Percentiles rank a stretch among this genome's conserved stretches.
These are phyloP conservation scores for Fusarium sp. DNA, from an alignment of 2,329 filamentous ascomycete species.

Conservation along the genomic window DNA sequence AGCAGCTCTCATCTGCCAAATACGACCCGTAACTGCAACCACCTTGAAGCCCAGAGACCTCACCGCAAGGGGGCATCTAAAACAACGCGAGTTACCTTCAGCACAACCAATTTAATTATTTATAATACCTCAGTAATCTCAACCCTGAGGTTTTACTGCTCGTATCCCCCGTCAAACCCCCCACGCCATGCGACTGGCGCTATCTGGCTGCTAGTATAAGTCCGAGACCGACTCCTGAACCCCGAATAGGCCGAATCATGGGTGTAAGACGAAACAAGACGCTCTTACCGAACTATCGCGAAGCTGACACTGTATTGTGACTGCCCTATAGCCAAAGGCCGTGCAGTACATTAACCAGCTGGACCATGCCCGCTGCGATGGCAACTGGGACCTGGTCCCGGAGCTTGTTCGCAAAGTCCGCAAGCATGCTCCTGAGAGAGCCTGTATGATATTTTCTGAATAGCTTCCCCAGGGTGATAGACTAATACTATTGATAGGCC, in stretches of 20 bases:
- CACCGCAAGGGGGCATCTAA: constrained; percentile 16
- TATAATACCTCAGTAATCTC: not conserved
- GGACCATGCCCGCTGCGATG: constrained; percentile 88
- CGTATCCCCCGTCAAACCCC: constrained; percentile 4
- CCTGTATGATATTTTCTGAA: constrained; percentile 71
- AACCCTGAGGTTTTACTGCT: constrained; percentile 7
- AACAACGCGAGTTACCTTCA: constrained; percentile 11
- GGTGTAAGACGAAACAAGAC: constrained; percentile 51
- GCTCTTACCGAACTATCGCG: constrained; percentile 4
- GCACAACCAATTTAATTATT: not conserved
- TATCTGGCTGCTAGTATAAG: constrained; percentile 43
- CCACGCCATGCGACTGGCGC: constrained; percentile 46
- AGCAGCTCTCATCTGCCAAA: constrained; percentile 42
- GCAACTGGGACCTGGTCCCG: constrained; percentile 86
- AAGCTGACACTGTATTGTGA: constrained; percentile 44
- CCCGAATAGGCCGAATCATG: constrained; percentile 53
- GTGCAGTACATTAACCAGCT: constrained; percentile 84
- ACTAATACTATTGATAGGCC: constrained; percentile 62
- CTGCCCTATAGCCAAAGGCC: constrained; percentile 73
- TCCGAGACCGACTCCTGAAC: constrained; percentile 49
- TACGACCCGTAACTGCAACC: constrained; percentile 23
- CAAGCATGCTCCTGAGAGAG: constrained; percentile 89
- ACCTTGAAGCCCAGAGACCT: constrained; percentile 34
- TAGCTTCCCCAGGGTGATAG: constrained; percentile 1
- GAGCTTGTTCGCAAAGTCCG: constrained; percentile 93